phyloP scores from a whole-genome alignment of 2,329 filamentous ascomycete species.

The Epichloe scottii region DNA sequence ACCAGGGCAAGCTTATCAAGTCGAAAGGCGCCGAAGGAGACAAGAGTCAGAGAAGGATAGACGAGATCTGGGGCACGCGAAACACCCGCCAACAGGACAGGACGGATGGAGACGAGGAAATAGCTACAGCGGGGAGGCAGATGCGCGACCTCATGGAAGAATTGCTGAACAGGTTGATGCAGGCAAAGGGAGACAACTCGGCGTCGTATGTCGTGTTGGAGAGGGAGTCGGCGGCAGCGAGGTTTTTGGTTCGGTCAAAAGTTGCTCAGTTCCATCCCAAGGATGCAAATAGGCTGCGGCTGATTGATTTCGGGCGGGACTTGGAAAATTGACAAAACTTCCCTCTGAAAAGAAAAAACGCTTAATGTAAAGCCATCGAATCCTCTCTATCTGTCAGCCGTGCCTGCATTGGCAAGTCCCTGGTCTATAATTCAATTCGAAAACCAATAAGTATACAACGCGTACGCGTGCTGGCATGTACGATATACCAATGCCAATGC shows the following conservation, averaged over 20 bases:
- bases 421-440: too few relatives aligned
- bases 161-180: constrained; percentile 44
- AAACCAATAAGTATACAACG: too few relatives aligned
- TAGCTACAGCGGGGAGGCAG: constrained; percentile 38
- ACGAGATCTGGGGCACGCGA: constrained; percentile 46
- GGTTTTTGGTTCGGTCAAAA: constrained; percentile 52
- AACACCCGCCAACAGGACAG: constrained; percentile 9
- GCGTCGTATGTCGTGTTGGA: constrained; percentile 46
- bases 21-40: constrained; percentile 29
- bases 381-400: too few relatives aligned
- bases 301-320: constrained; percentile 53
- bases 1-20: constrained; percentile 44
- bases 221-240: constrained; percentile 48
- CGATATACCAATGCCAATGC: background rate
- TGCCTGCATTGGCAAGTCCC: too few relatives aligned
- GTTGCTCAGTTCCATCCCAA: constrained; percentile 54
- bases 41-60: constrained; percentile 46
- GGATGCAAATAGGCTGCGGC: constrained; percentile 44
- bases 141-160: constrained; percentile 49
- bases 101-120: constrained; percentile 29
- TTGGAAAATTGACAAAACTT: constrained; percentile 35
- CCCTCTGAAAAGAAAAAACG: too few relatives aligned
- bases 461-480: background rate
- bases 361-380: too few relatives aligned
- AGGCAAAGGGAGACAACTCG: constrained; percentile 40